These are phyloP conservation scores for Inga oerstediana DNA, from an alignment of 306 rosid species.

Conservation along the genomic window DNA sequence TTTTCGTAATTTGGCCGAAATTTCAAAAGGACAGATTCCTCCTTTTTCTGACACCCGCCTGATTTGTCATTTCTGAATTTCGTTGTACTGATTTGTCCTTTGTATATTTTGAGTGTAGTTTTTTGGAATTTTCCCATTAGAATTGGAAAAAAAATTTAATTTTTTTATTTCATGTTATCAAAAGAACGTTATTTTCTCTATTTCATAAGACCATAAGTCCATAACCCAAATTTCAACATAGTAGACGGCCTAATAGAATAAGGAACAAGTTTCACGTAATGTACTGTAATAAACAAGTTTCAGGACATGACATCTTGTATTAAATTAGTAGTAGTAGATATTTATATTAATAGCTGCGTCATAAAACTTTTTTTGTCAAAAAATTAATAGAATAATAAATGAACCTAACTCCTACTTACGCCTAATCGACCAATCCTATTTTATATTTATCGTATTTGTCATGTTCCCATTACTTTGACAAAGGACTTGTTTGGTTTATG, in stretches of 20 bases:
- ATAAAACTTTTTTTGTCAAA: too few relatives aligned
- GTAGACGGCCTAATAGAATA: background rate
- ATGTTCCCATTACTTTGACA: background rate
- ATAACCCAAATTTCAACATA: background rate
- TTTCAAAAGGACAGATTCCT: too few relatives aligned
- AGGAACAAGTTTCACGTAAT: background rate
- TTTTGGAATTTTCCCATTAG: too few relatives aligned
- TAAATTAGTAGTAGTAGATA: background rate
- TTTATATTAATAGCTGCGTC: background rate
- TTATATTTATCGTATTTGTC: background rate
- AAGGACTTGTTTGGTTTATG: background rate
- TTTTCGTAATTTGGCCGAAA: too few relatives aligned
- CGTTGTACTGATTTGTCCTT: too few relatives aligned
- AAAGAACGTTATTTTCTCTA: too few relatives aligned
- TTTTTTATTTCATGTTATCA: background rate
- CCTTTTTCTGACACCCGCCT: too few relatives aligned
- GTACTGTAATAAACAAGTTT: background rate
- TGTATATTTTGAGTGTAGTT: too few relatives aligned
- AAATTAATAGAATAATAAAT: too few relatives aligned
- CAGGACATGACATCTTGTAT: background rate
- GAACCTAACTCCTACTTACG: background rate
- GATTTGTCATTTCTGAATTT: too few relatives aligned
- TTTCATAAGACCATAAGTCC: too few relatives aligned
- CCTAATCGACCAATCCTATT: background rate
- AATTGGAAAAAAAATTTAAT: too few relatives aligned